Conservation (phyloP, 1,284 basidiomycete species). For the Leccinum pachyderme region DNA sequence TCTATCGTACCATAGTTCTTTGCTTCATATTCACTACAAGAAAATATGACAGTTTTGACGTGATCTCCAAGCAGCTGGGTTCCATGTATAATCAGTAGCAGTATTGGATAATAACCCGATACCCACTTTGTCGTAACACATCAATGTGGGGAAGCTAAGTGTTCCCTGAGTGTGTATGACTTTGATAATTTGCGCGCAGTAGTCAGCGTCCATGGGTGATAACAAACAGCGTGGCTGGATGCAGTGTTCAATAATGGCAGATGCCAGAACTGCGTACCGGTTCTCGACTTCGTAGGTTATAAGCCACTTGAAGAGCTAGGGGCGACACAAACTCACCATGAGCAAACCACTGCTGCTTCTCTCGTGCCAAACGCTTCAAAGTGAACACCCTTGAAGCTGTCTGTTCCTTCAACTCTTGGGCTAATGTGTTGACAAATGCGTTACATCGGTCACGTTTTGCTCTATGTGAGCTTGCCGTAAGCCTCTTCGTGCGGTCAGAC, state of each 20-base stretch:
- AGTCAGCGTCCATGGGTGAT: constrained; percentile 96
- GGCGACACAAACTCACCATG: constrained; percentile 48
- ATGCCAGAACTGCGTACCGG: constrained; percentile 52
- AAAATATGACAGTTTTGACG: constrained; percentile 83
- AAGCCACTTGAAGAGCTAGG: constrained; percentile 6
- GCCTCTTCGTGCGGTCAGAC: constrained; percentile 54
- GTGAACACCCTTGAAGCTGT: constrained; percentile 70
- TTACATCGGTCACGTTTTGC: constrained; percentile 62
- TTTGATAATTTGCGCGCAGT: constrained; percentile 89
- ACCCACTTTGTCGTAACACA: constrained; percentile 81
- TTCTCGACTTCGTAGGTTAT: constrained; percentile 37
- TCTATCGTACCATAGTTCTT: constrained; percentile 78
- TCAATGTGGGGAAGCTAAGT: constrained; percentile 82
- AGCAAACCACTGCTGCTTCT: constrained; percentile 89
- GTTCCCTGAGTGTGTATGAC: constrained; percentile 85
- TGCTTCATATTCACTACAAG: constrained; percentile 94
- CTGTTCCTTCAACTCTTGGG: constrained; percentile 76
- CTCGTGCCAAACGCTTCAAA: constrained; percentile 71
- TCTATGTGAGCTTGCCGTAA: constrained; percentile 55
- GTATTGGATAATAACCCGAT: background rate
- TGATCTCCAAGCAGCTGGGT: constrained; percentile 78
- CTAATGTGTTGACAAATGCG: constrained; percentile 50
- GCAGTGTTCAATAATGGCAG: constrained; percentile 83
- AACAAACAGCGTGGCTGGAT: constrained; percentile 89
- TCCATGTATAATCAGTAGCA: constrained; percentile 10